Base-by-base conservation (phyloP, 768 basidiomycete genomes). In the Kwoniella sp. region DNA sequence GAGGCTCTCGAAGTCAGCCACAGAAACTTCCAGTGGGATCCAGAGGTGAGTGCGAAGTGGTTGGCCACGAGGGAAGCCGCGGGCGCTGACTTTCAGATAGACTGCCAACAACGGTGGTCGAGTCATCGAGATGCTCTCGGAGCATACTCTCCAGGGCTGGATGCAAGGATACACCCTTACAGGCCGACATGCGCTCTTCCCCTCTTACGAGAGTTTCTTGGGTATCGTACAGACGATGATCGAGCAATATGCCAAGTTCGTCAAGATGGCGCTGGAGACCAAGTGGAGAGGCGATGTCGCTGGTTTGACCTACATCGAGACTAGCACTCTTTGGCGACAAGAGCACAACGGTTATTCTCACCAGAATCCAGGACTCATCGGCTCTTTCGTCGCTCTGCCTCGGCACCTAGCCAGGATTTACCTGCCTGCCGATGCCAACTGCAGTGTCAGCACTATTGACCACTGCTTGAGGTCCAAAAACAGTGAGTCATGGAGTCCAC, bases 151-250 rank as follows among this genome's bases (percentile, higher is more conserved):
- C 1, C 69, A 76, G 63, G 71, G 73, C 7, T 92, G 92, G 88
- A 82, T 94, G 13, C 90, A 96, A 79, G 92, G 92, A 1, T 94
- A 94, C 80, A 92, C 91, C 6, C 85, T 96, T 50, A 94, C 92
- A 0, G 92, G 92, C 9, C 77, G 82, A 25, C 77, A 79, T 0
- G 91, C 86, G 13, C 82, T 94, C 33, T 91, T 95, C 85, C 91
- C 92, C 1, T 88, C 87, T 27, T 93, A 95, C 77, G 92, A 95
- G 77, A 88, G 73, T 50, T 96, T 95, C 85, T 82, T 93, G 48
- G 91, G 91, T 48, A 93, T 93, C 78, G 80, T 93, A 26, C 88
- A 89, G 59, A 93, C 91, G 19, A 92, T 92, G 91, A 87, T 78
- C 51, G 77, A 80, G 60, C 76, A 80, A 65, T 93, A 93, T 77